phyloP scores from a whole-genome alignment of 164 flowering plant species.

The Pachysandra terminalis region DNA sequence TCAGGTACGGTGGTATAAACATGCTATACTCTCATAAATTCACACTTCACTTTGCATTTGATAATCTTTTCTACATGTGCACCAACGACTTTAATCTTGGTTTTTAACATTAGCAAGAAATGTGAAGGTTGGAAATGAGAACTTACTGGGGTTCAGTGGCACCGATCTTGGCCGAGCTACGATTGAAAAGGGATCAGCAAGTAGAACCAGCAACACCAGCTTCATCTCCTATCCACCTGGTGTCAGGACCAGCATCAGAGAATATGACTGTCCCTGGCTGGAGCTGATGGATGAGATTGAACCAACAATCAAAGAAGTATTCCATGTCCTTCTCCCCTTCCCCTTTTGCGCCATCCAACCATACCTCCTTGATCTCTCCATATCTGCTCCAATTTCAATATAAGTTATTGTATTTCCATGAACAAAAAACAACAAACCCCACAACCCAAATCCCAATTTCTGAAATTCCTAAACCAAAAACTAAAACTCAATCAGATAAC shows the following conservation, averaged over 20 bases:
- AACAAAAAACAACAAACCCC: background rate
- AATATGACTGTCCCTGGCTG: constrained; percentile 87
- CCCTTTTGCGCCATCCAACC: constrained; percentile 94
- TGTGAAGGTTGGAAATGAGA: background rate
- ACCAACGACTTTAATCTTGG: background rate
- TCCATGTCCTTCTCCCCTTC: constrained; percentile 88
- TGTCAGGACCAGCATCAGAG: constrained; percentile 96
- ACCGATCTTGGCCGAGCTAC: constrained; percentile 60
- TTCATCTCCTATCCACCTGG: constrained; percentile 93
- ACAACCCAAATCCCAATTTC: constrained; percentile 1
- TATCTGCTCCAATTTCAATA: constrained; percentile 48
- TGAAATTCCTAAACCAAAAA: background rate
- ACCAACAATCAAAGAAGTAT: constrained; percentile 85
- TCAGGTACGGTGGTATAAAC: background rate
- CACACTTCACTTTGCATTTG: background rate
- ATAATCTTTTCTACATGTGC: background rate
- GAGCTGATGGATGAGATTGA: constrained; percentile 76
- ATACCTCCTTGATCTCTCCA: constrained; percentile 79
- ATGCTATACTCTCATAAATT: background rate
- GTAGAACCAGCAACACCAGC: constrained; percentile 75
- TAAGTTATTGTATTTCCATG: background rate
- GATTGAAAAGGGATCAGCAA: constrained; percentile 93
- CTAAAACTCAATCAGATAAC: background rate
- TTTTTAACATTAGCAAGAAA: background rate
- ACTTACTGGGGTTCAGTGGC: constrained; percentile 60